A percentile compares a stretch with the other conserved stretches of the same genome.
These are phyloP conservation scores for Solanum okadae DNA, from an alignment of 257 asterid species.

Conservation along the genomic window DNA sequence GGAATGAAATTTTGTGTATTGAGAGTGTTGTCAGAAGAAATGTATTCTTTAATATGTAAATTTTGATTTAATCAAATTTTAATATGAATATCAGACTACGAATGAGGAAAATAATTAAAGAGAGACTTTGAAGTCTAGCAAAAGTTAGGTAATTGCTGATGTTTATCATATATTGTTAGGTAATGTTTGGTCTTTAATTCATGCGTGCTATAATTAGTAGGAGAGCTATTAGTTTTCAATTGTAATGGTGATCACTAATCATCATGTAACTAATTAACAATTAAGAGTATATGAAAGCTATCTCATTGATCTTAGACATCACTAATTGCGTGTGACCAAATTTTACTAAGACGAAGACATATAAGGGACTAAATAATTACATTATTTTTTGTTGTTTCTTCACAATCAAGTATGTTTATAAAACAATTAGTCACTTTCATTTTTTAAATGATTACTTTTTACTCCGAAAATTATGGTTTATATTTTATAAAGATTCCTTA, in stretches of 20 bases:
- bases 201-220: not conserved
- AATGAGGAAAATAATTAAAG: not conserved
- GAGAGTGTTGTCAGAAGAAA: not conserved
- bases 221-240: not conserved
- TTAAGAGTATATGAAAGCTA: not conserved
- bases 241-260: not conserved
- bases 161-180: not conserved
- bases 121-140: not conserved
- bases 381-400: not conserved
- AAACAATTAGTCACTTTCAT: not conserved
- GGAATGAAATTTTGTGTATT: not conserved
- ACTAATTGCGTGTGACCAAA: not conserved
- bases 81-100: not conserved
- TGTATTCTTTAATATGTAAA: accelerated
- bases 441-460: not conserved
- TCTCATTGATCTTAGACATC: not conserved
- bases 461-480: not conserved
- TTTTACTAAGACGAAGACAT: not conserved
- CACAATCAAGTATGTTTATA: not conserved
- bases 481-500: not conserved
- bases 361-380: not conserved
- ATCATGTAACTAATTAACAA: not conserved
- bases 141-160: not conserved
- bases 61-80: not conserved
- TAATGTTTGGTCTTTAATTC: not conserved